Conservation (phyloP, 192 early-diverging fungal species). For the Allomyces macrogynus region DNA sequence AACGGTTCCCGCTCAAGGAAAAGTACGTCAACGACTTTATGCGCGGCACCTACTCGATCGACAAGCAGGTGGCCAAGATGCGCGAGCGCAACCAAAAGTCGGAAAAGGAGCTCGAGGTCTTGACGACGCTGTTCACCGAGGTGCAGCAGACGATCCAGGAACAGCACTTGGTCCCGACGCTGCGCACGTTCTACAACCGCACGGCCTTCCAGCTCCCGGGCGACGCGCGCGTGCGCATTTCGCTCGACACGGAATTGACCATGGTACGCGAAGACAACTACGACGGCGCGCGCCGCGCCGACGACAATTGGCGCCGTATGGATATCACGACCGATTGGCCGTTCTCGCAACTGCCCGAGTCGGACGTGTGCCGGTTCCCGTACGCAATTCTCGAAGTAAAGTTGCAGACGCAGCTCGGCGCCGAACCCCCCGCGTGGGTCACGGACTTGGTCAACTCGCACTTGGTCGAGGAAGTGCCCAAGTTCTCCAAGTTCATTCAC, state of each 20-base stretch:
- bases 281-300: constrained; percentile 42
- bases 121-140: constrained; percentile 45
- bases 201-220: constrained; percentile 96
- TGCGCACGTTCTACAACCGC: constrained; percentile 41
- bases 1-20: constrained; percentile 83
- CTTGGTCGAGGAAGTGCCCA: constrained; percentile 80
- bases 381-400: constrained; percentile 96
- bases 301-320: constrained; percentile 72
- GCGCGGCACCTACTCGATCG: constrained; percentile 51
- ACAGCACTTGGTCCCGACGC: constrained; percentile 23
- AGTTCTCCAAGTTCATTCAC: constrained; percentile 96
- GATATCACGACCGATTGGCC: constrained; percentile 61
- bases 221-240: constrained; percentile 78
- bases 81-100: constrained; percentile 45
- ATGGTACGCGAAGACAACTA: constrained; percentile 87
- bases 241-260: constrained; percentile 83
- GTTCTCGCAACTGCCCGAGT: constrained; percentile 58
- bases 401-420: constrained; percentile 78
- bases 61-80: constrained; percentile 53
- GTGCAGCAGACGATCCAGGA: constrained; percentile 43
- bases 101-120: constrained; percentile 52
- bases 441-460: constrained; percentile 75
- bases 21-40: constrained; percentile 76
- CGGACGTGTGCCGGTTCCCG: constrained; percentile 68
- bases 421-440: constrained; percentile 85